phyloP scores from a whole-genome alignment of 2,329 filamentous ascomycete species.

The Epichloe sylvatica region DNA sequence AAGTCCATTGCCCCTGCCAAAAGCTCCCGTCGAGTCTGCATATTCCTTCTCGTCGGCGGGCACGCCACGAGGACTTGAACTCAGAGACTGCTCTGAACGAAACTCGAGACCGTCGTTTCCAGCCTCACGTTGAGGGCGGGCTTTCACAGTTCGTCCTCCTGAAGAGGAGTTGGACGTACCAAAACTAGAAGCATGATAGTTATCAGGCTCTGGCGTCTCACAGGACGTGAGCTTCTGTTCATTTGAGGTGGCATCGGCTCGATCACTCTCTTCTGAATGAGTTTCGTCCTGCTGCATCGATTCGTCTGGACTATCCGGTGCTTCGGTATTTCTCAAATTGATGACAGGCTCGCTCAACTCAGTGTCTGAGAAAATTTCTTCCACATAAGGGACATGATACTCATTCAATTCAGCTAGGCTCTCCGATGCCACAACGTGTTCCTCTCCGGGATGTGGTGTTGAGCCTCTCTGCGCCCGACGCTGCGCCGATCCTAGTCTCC shows the following conservation, averaged over 20 bases:
- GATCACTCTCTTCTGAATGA: neutral
- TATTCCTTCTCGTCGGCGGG: neutral
- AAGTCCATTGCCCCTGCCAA: neutral
- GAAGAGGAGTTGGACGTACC: neutral
- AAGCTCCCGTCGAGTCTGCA: neutral
- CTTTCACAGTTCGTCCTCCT: neutral
- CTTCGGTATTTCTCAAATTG: neutral
- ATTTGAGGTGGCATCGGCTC: neutral
- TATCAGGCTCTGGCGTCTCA: neutral
- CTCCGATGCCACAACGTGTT: neutral
- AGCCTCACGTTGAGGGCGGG: neutral
- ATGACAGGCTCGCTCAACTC: neutral
- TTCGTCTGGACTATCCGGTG: neutral
- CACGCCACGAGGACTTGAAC: neutral
- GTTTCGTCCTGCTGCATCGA: neutral
- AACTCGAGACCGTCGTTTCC: neutral
- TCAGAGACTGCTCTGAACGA: neutral
- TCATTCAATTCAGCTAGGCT: neutral
- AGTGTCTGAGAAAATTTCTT: constrained; percentile 3
- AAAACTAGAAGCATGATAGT: neutral
- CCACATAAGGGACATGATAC: constrained; percentile 10
- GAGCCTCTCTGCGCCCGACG: constrained; percentile 16
- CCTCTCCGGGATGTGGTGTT: neutral
- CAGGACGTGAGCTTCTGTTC: neutral
- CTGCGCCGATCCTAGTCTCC: constrained; percentile 14